A percentile compares a stretch with the other conserved stretches of the same genome.
Evolutionary conservation across 805 yeast genomes (phyloP).

Genomic region (Wickerhamomyces silvicola): DNA sequence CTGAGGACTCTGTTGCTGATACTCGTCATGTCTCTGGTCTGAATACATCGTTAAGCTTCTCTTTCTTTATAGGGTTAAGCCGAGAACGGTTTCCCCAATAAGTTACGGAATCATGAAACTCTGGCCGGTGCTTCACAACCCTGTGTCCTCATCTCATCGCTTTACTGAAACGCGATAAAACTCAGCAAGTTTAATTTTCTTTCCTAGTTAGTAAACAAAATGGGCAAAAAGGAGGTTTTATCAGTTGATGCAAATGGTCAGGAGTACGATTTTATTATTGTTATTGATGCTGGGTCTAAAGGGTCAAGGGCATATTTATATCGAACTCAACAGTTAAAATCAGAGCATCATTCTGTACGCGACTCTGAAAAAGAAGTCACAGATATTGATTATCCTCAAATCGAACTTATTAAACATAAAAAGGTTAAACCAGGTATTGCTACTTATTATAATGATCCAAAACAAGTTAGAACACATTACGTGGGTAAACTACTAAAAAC

Average conservation of each 20-base stretch:
- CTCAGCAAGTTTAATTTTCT: background rate
- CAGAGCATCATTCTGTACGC: no score
- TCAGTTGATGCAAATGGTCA: conserved; percentile 33
- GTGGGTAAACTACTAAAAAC: conserved; percentile 40
- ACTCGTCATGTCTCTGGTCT: no score
- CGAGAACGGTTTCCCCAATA: no score
- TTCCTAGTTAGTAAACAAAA: background rate
- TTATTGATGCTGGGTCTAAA: conserved; percentile 61
- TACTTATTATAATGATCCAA: conserved; percentile 39
- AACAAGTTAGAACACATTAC: conserved; percentile 46
- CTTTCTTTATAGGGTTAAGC: no score
- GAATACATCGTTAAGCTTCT: no score
- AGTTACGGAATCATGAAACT: no score
- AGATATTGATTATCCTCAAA: conserved; percentile 10
- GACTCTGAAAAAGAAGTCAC: conserved; percentile 14
- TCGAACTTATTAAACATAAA: conserved; percentile 13
- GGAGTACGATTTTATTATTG: conserved; percentile 54
- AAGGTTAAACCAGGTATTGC: conserved; percentile 51
- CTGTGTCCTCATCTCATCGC: no score
- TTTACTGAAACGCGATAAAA: background rate
- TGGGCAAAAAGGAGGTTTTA: background rate
- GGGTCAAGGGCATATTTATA: conserved; percentile 60
- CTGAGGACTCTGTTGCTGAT: no score
- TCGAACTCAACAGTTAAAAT: no score
- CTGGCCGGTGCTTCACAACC: no score